Conservation (phyloP, 495 filamentous ascomycete species). For the Aspergillus olivimuriae region DNA sequence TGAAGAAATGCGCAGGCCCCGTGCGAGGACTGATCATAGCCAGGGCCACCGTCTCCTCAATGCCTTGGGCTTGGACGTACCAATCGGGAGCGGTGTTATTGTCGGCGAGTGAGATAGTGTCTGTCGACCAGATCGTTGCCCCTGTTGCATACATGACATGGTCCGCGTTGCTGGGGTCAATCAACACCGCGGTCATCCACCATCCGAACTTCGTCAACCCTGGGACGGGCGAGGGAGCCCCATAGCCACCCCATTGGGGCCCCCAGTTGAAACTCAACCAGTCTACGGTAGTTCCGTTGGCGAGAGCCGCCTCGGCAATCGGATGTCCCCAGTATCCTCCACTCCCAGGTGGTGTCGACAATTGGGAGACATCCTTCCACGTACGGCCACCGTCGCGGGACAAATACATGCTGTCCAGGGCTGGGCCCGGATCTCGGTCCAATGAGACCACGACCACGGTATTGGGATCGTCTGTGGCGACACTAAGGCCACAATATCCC, state of each 20-base stretch:
- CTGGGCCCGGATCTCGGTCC: slow-evolving; percentile 12
- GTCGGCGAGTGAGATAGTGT: slow-evolving; percentile 35
- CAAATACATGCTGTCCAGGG: slow-evolving; percentile 14
- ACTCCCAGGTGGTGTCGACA: slow-evolving; percentile 11
- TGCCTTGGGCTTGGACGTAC: slow-evolving; percentile 48
- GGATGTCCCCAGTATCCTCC: slow-evolving; percentile 44
- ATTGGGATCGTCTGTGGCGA: slow-evolving; percentile 10
- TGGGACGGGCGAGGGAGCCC: slow-evolving; percentile 11
- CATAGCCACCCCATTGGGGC: slow-evolving; percentile 14
- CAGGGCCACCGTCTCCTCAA: slow-evolving; percentile 52
- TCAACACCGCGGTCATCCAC: slow-evolving; percentile 58
- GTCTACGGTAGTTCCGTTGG: slow-evolving; percentile 32
- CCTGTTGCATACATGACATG: slow-evolving; percentile 56
- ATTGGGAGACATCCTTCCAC: slow-evolving; percentile 15
- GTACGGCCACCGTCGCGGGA: slow-evolving; percentile 13
- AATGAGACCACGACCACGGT: slow-evolving; percentile 10
- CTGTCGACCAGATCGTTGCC: slow-evolving; percentile 47
- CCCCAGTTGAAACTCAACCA: slow-evolving; percentile 18
- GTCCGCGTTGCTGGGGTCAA: slow-evolving; percentile 53
- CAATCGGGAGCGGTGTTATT: slow-evolving; percentile 42
- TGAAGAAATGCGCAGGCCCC: slow-evolving; percentile 47
- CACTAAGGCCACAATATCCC: slow-evolving; percentile 14
- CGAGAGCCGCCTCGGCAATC: slow-evolving; percentile 21
- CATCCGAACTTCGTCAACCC: slow-evolving; percentile 42
- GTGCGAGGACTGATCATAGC: slow-evolving; percentile 43